phyloP scores from a whole-genome alignment of 352 stramenopile genomes.

The Globisporangium irregulare region DNA sequence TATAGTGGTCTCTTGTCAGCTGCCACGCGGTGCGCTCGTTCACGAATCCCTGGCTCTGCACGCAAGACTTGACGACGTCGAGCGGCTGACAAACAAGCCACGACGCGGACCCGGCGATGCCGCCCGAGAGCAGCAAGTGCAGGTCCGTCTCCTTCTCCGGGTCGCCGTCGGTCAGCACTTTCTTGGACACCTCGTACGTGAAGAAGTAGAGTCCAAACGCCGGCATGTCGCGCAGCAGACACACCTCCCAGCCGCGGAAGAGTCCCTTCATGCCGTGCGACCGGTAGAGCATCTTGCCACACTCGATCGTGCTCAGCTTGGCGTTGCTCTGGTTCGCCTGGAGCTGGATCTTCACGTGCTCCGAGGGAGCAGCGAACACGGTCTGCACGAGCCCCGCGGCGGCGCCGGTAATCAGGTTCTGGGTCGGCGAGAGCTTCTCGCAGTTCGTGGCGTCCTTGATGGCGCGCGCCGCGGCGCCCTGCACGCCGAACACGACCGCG shows the following conservation, averaged over 20 bases:
- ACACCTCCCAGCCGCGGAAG: conserved; percentile 70
- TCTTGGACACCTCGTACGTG: conserved; percentile 72
- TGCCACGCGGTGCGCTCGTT: conserved; percentile 40
- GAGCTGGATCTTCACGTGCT: conserved; percentile 85
- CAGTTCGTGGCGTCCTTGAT: conserved; percentile 33
- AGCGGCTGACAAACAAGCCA: conserved; percentile 81
- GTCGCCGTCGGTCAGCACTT: conserved; percentile 42
- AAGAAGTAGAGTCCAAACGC: conserved; percentile 84
- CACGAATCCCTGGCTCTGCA: conserved; percentile 69
- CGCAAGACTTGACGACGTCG: conserved; percentile 90
- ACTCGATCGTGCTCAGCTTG: conserved; percentile 52
- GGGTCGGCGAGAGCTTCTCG: conserved; percentile 28
- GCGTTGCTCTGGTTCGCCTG: conserved; percentile 54
- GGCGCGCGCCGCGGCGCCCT: conserved; percentile 49
- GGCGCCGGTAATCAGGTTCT: conserved; percentile 63
- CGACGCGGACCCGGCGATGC: conserved; percentile 70
- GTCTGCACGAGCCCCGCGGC: conserved; percentile 65
- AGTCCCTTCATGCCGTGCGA: conserved; percentile 42
- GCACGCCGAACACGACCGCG: conserved; percentile 77
- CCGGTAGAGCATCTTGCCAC: conserved; percentile 36
- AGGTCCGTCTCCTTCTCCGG: conserved; percentile 62
- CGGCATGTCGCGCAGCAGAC: conserved; percentile 68
- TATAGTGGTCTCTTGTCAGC: conserved; percentile 44
- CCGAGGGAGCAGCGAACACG: conserved; percentile 63
- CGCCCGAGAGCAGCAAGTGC: conserved; percentile 70